Percentiles rank a stretch among this genome's conserved stretches.
Evolutionary conservation across 805 yeast genomes (phyloP).

Genomic region (Metschnikowia reukaufii): DNA sequence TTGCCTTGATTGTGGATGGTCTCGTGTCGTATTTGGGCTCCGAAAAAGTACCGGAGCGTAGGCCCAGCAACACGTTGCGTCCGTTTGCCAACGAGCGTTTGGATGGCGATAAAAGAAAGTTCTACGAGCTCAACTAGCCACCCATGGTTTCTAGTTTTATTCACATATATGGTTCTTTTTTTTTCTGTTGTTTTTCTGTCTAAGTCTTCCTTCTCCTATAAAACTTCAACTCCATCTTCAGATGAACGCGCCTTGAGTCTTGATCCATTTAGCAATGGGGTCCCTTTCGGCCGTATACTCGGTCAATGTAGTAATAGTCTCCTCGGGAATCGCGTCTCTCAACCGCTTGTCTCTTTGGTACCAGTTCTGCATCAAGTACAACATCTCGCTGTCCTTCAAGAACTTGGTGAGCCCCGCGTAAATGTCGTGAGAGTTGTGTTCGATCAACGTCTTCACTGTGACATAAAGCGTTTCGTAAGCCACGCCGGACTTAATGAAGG

Average conservation of each 20-base stretch:
- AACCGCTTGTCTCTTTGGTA: constrained; percentile 61
- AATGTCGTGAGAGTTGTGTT: constrained; percentile 54
- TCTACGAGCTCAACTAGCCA: constrained; percentile 38
- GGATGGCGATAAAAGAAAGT: constrained; percentile 42
- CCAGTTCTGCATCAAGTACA: constrained; percentile 65
- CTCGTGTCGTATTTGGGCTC: constrained; percentile 41
- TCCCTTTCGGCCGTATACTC: constrained; percentile 54
- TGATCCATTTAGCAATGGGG: constrained; percentile 46
- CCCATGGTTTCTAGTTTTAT: neutral
- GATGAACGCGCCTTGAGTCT: constrained; percentile 6
- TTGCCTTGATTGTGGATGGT: constrained; percentile 64
- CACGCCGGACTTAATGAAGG: constrained; percentile 64
- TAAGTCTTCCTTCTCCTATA: neutral
- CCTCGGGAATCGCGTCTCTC: constrained; percentile 53
- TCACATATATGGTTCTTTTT: neutral
- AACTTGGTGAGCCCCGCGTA: constrained; percentile 45
- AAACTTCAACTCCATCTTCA: neutral
- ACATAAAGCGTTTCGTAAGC: constrained; percentile 65
- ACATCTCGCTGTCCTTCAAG: constrained; percentile 53
- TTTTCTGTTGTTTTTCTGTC: neutral
- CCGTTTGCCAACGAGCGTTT: constrained; percentile 36
- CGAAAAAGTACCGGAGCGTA: constrained; percentile 15
- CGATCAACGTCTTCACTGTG: constrained; percentile 60
- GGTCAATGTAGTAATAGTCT: constrained; percentile 43
- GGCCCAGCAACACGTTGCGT: constrained; percentile 27